A percentile compares a stretch with the other conserved stretches of the same genome.
phyloP scores from a whole-genome alignment of 2,329 filamentous ascomycete species.

The Zopfia rhizophila region DNA sequence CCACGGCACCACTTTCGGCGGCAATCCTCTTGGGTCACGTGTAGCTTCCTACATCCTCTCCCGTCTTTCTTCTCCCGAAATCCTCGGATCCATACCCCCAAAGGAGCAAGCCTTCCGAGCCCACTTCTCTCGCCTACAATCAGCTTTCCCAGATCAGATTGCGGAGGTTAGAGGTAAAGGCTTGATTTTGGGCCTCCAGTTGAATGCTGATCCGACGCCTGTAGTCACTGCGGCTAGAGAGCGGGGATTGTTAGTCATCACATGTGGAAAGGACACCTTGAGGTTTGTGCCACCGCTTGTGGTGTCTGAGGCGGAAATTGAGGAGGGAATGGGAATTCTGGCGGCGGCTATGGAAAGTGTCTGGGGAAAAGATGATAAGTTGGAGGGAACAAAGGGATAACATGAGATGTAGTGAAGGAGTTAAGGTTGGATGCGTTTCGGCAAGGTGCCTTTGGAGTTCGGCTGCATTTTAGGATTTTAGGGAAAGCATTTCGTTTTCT shows the following conservation, averaged over 20 bases:
- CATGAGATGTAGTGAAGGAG: constrained; percentile 50
- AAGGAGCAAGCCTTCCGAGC: constrained; percentile 72
- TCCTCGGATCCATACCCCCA: constrained; percentile 74
- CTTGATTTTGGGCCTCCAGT: constrained; percentile 86
- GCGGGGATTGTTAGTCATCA: constrained; percentile 88
- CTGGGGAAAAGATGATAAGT: constrained; percentile 52
- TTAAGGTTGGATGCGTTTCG: too few relatives aligned
- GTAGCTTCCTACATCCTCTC: constrained; percentile 87
- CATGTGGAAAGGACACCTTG: constrained; percentile 90
- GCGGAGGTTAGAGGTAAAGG: constrained; percentile 84
- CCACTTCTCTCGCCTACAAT: constrained; percentile 66
- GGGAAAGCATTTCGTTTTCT: too few relatives aligned
- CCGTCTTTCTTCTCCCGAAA: constrained; percentile 74
- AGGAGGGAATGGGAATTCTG: constrained; percentile 78
- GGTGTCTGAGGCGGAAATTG: constrained; percentile 83
- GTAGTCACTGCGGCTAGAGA: constrained; percentile 89
- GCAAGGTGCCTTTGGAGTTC: too few relatives aligned
- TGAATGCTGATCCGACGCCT: constrained; percentile 75
- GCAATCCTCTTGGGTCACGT: constrained; percentile 86
- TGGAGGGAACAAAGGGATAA: constrained; percentile 44
- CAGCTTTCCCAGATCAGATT: constrained; percentile 76
- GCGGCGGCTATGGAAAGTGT: constrained; percentile 72
- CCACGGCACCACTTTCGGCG: constrained; percentile 94
- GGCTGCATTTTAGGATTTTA: too few relatives aligned
- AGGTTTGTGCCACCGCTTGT: constrained; percentile 90